Evolutionary conservation across 2,329 filamentous ascomycete genomes (phyloP).

Genomic region (Simplicillium sp.): DNA sequence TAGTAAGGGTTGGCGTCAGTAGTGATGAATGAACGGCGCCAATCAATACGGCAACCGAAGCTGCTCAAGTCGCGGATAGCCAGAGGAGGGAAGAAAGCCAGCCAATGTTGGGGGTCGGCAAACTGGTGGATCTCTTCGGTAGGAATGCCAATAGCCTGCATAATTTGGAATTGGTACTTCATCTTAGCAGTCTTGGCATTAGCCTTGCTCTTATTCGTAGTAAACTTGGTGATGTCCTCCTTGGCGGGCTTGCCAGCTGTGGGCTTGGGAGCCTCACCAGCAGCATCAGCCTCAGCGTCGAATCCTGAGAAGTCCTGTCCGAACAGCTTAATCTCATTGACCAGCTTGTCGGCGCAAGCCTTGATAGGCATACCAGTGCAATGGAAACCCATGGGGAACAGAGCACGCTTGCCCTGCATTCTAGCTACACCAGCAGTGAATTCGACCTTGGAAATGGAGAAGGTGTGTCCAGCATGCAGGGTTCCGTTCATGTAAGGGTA

Average conservation of each 20-base stretch:
- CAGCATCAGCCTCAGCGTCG: slow-evolving; percentile 48
- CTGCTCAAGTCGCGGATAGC: slow-evolving; percentile 65
- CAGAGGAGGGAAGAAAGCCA: slow-evolving; percentile 67
- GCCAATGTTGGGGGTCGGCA: slow-evolving; percentile 84
- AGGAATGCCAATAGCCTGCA: slow-evolving; percentile 83
- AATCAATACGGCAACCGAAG: slow-evolving; percentile 83
- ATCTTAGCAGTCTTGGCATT: slow-evolving; percentile 82
- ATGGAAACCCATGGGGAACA: slow-evolving; percentile 93
- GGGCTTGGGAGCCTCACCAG: slow-evolving; percentile 35
- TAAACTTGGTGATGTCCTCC: slow-evolving; percentile 85
- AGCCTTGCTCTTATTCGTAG: slow-evolving; percentile 85
- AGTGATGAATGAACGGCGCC: slow-evolving; percentile 86
- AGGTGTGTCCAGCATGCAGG: slow-evolving; percentile 84
- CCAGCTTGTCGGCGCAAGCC: slow-evolving; percentile 90
- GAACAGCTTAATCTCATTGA: slow-evolving; percentile 81
- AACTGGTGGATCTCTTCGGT: slow-evolving; percentile 87
- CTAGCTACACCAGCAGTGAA: slow-evolving; percentile 79
- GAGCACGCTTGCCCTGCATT: slow-evolving; percentile 78
- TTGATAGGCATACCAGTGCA: slow-evolving; percentile 95
- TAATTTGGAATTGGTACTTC: slow-evolving; percentile 95
- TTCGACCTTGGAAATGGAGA: slow-evolving; percentile 87
- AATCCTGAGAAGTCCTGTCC: slow-evolving; percentile 78
- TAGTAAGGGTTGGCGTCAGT: slow-evolving; percentile 97
- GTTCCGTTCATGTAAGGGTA: slow-evolving; percentile 74
- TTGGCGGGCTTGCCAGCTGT: slow-evolving; percentile 55